Conservation (phyloP, 164 flowering plant genomes). For the Cinnamomum chago region DNA sequence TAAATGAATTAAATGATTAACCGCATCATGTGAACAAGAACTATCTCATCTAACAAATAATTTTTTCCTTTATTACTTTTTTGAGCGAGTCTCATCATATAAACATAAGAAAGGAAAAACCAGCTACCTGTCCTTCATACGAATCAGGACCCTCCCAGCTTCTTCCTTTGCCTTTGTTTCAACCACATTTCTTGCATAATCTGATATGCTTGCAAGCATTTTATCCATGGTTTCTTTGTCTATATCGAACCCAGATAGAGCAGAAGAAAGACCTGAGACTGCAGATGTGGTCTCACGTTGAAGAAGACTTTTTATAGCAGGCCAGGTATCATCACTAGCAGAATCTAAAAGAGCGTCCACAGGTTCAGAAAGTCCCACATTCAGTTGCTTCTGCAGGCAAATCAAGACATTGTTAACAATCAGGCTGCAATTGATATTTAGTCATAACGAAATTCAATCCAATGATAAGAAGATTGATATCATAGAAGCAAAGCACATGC, state of each 20-base stretch:
- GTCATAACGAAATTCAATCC: neutral
- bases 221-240: constrained; percentile 54
- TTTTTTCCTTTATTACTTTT: neutral
- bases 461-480: neutral
- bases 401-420: neutral
- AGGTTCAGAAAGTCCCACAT: constrained; percentile 73
- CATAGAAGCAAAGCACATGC: neutral
- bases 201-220: constrained; percentile 52
- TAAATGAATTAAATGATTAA: constrained; percentile 6
- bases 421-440: neutral
- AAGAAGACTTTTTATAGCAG: constrained; percentile 80
- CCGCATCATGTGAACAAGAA: neutral
- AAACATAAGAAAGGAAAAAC: too few relatives aligned
- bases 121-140: constrained; percentile 90
- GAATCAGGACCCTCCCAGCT: constrained; percentile 82
- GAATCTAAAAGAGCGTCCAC: constrained; percentile 90
- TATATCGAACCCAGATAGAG: constrained; percentile 82
- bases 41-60: neutral
- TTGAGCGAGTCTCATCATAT: neutral
- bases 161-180: constrained; percentile 86
- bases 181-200: constrained; percentile 70
- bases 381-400: constrained; percentile 56
- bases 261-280: constrained; percentile 56
- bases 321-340: constrained; percentile 87
- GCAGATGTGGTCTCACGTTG: constrained; percentile 71